These are phyloP conservation scores for Hymenoscyphus albidus DNA, from an alignment of 2,329 filamentous ascomycete genomes.

Conservation along the genomic window DNA sequence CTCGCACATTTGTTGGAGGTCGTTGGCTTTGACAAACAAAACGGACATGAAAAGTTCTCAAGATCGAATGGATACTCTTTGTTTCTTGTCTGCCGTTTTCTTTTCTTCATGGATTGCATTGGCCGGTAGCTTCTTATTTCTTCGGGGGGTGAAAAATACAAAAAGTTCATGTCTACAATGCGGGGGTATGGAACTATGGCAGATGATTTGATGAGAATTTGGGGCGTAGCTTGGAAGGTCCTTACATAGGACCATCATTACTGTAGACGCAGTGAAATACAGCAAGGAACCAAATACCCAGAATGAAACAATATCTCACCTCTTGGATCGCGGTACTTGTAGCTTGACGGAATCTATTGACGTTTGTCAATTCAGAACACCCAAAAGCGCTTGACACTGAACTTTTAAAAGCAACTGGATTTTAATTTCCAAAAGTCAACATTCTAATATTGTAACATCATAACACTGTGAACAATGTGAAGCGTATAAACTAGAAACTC, in stretches of 20 bases:
- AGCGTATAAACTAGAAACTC: not conserved
- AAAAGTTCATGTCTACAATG: slow-evolving; percentile 5
- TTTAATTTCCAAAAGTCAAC: not conserved
- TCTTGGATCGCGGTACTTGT: not conserved
- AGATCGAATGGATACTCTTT: slow-evolving; percentile 18
- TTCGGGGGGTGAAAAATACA: not conserved
- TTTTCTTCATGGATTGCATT: slow-evolving; percentile 8
- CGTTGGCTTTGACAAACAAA: slow-evolving; percentile 10
- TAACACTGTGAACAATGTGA: not conserved
- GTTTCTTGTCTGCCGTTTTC: slow-evolving; percentile 10
- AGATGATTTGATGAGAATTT: slow-evolving; percentile 27
- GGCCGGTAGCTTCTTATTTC: not conserved
- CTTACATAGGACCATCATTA: slow-evolving; percentile 4
- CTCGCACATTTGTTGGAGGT: slow-evolving; percentile 6
- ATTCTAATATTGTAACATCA: too few species aligned
- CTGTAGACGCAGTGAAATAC: not conserved
- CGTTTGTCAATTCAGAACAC: not conserved
- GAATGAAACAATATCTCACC: not conserved
- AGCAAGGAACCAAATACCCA: not conserved
- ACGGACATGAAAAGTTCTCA: slow-evolving; percentile 2
- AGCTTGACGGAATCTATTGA: not conserved
- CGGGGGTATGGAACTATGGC: slow-evolving; percentile 20
- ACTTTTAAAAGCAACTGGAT: not conserved
- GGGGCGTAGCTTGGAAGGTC: slow-evolving; percentile 3
- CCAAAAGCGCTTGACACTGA: not conserved